Conservation (phyloP, 345 rosid genomes). For the Melaleuca alternifolia region DNA sequence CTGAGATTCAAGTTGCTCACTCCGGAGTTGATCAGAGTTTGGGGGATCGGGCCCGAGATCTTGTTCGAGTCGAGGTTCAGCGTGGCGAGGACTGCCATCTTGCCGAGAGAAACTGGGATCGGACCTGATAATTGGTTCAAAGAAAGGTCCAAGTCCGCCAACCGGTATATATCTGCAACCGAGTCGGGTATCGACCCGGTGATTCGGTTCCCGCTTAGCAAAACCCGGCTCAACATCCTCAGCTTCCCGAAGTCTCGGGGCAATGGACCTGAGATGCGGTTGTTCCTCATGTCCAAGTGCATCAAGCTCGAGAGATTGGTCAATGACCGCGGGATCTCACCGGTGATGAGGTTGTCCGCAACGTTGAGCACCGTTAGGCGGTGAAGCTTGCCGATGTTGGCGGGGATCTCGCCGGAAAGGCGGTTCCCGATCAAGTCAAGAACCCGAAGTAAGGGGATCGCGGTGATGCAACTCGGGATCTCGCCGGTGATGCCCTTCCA, state of each 20-base stretch:
- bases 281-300: conserved; percentile 79
- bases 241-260: conserved; percentile 51
- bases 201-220: conserved; percentile 52
- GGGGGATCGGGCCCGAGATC: conserved; percentile 48
- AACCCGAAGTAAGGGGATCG: conserved; percentile 57
- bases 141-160: conserved; percentile 80
- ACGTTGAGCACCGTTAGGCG: conserved; percentile 67
- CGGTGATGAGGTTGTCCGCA: conserved; percentile 65
- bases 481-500: conserved; percentile 88
- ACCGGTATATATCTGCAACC: conserved; percentile 52
- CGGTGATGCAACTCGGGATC: conserved; percentile 56
- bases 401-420: conserved; percentile 51
- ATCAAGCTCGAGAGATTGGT: conserved; percentile 56
- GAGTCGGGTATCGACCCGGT: conserved; percentile 55
- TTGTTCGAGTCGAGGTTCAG: conserved; percentile 68
- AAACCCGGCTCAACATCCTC: conserved; percentile 64
- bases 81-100: conserved; percentile 74
- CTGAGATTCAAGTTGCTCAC: conserved; percentile 60
- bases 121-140: conserved; percentile 44
- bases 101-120: conserved; percentile 59
- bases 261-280: conserved; percentile 41
- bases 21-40: conserved; percentile 41
- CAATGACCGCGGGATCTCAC: conserved; percentile 52
- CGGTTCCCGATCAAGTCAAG: conserved; percentile 69
- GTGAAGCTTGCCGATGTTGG: conserved; percentile 43